Evolutionary conservation across 2,329 filamentous ascomycete genomes (phyloP), one percentile per base, ranked within the genome.

Genomic region (Ceratocystis colombiana): DNA sequence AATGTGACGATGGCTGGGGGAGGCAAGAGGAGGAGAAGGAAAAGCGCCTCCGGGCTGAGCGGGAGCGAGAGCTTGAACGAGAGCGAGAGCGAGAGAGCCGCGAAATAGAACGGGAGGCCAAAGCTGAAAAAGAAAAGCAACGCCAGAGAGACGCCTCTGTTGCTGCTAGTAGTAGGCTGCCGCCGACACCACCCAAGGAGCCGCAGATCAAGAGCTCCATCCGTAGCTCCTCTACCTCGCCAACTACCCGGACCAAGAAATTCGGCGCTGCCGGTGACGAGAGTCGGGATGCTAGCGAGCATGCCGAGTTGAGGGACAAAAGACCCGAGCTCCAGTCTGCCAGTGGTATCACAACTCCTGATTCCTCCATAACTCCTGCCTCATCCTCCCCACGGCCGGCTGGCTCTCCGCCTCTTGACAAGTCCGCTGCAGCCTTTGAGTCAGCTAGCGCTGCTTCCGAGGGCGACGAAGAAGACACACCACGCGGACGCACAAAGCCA

Each of bases 121-220:
- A 61, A 45, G 41, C 59, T 15, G 44, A 62, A 12, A 66, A 22
- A 37, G 53, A 33, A 57, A n/a, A 20, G 8, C 20, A 41, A 20
- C 37, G 28, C 22, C 30, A 44, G n/a, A 41, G 33, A 48, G 44
- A 48, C 3, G 61, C 25, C n/a, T 6, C 28, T 8, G 33, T 41
- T 15, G 10, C 44, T 48, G 28, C 17, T 17, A 50, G 3, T 45
- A 41, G 22, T 45, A 44, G 45, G 15, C 61, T 63, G n/a, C 63
- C 63, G 17, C 63, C 53, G 4, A 65, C 63, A 3, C 63, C 63
- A 5, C 63, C 63, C 12, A 65, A 65, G 10, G 63, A 65, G 6
- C 37, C 53, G 48, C 50, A 59, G 30, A n/a, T 22, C 33, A 65
- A 65, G 53, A 30, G 53, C 53, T 57, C 53, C 28, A 15, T n/a